phyloP scores from a whole-genome alignment of 2,329 filamentous ascomycete genomes.

The Penicillium hesseltinei region DNA sequence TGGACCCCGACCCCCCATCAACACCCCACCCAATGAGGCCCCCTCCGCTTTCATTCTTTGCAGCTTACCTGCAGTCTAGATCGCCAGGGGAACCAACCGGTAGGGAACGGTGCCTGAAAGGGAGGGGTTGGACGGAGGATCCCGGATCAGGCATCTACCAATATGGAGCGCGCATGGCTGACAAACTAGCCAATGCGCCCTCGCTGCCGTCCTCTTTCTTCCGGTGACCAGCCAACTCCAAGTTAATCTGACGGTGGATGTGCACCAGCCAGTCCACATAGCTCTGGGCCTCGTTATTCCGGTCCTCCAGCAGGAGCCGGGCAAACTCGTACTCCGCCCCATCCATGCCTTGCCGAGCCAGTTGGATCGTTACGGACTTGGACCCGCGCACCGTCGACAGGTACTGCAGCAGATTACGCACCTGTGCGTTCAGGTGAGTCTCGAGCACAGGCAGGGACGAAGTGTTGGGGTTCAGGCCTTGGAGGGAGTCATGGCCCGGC shows the following conservation, averaged over 20 bases:
- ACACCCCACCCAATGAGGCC: neutral
- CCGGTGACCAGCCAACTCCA: slow-evolving; percentile 64
- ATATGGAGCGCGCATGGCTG: slow-evolving; percentile 47
- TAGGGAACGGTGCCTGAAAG: neutral
- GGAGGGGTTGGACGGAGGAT: neutral
- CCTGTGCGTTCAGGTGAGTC: slow-evolving; percentile 91
- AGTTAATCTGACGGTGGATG: slow-evolving; percentile 85
- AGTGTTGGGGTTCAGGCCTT: slow-evolving; percentile 75
- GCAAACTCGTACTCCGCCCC: slow-evolving; percentile 97
- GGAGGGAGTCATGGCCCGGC: slow-evolving; percentile 66
- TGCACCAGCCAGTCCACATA: slow-evolving; percentile 99
- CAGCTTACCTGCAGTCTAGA: slow-evolving; percentile 8
- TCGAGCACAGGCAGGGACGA: slow-evolving; percentile 79
- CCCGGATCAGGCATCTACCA: slow-evolving; percentile 33
- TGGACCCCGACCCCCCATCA: neutral
- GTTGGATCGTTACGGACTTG: slow-evolving; percentile 83
- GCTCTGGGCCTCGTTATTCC: slow-evolving; percentile 95
- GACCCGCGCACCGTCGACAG: slow-evolving; percentile 75
- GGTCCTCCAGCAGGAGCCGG: slow-evolving; percentile 82
- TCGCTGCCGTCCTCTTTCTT: slow-evolving; percentile 48
- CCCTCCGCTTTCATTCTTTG: neutral
- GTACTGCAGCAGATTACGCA: slow-evolving; percentile 89
- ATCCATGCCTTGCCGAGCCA: slow-evolving; percentile 88
- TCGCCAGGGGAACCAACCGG: slow-evolving; percentile 1
- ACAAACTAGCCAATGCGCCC: slow-evolving; percentile 45